Evolutionary conservation across 148 eudicot species (phyloP).

Genomic region (Camellia granthamiana): DNA sequence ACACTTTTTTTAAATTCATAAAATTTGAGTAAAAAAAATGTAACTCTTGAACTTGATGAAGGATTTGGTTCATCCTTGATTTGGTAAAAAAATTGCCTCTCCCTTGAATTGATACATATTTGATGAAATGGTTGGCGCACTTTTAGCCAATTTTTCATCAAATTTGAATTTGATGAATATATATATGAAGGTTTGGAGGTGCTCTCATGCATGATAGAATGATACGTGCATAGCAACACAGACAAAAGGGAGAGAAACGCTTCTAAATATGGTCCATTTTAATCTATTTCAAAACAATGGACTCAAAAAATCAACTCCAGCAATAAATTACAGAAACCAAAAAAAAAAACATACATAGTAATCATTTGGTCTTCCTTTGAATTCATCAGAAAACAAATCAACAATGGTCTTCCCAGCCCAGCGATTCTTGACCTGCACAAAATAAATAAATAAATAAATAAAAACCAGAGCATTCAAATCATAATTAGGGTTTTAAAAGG

Average conservation of each 20-base stretch:
- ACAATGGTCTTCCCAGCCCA: slow-evolving; percentile 95
- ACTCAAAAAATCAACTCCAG: not conserved
- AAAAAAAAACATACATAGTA: slow-evolving; percentile 61
- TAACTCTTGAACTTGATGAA: too few relatives aligned
- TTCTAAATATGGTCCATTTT: not conserved
- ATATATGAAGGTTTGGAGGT: too few relatives aligned
- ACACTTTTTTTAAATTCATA: too few relatives aligned
- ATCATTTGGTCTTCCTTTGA: slow-evolving; percentile 79
- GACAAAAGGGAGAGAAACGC: not conserved
- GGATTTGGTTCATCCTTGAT: too few relatives aligned
- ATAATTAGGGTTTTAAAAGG: slow-evolving; percentile 15
- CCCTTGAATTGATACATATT: too few relatives aligned
- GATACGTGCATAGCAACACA: not conserved
- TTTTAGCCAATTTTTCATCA: too few relatives aligned
- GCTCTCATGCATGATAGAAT: not conserved
- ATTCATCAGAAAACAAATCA: slow-evolving; percentile 83
- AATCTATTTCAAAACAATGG: not conserved
- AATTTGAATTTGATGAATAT: too few relatives aligned
- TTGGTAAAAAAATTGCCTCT: too few relatives aligned
- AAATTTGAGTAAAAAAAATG: too few relatives aligned
- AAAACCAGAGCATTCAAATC: not conserved
- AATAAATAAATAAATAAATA: too few relatives aligned
- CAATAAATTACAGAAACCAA: not conserved
- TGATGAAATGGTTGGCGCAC: too few relatives aligned
- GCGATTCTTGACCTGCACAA: slow-evolving; percentile 53